Evolutionary conservation across 345 rosid species (phyloP), one percentile per base, ranked within the genome.

Genomic region (Turritis glabra): DNA sequence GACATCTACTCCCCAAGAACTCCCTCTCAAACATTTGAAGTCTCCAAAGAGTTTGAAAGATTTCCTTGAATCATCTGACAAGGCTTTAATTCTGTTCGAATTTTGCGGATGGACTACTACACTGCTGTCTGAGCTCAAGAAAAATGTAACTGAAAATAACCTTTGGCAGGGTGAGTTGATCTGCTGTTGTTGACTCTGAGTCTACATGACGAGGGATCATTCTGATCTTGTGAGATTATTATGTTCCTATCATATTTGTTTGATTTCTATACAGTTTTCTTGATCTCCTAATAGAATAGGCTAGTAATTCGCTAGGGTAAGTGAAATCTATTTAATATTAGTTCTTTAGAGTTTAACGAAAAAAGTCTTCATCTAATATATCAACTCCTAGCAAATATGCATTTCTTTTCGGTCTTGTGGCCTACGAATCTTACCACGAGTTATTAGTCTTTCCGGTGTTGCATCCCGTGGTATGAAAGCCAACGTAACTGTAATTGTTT

Each of bases 81-180:
- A 82, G 82, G 87, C 90, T 69, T 51, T 90, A 30, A 46, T 95
- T 80, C 83, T 95, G 6, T 67, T 85, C 26, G 97, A 95, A 27
- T 85, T 87, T 76, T 92, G 99, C 66, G 97, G 99, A 52, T 92
- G 97, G 97, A 75, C 92, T 8, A 70, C 77, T 14, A 76, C 84
- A 50, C 73, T 95, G 79, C 46, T 82, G 58, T 65, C 76, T 32
- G 56, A 63, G 52, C 73, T 60, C 57, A 80, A 74, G 67, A 82
- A 77, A 18, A 91, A 88, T 70, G 85, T 33, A 6, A 85, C 88
- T 73, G 73, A 65, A 57, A 51, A 71, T 76, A 84, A 67, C 56
- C 64, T 80, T 62, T 48, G 77, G 66, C 72, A 40, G 51, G 89
- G 90, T 90, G 70, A 67, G 85, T 72, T 40, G 33, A 30, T 64